Evolutionary conservation across 257 asterid species (phyloP), one percentile per base, ranked within the genome.

Genomic region (Verbascum thapsus): DNA sequence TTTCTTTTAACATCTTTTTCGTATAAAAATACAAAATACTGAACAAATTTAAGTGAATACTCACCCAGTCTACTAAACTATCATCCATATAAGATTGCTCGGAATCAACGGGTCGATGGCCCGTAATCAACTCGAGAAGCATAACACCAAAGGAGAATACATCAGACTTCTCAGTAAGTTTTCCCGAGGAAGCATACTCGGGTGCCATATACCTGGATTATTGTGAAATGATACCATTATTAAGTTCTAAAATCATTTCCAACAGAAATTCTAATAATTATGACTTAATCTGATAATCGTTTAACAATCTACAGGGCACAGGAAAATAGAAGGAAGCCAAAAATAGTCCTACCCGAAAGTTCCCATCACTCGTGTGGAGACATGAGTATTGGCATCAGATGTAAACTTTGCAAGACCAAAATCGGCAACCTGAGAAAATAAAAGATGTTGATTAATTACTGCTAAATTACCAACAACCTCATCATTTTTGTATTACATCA

Each of bases 81-180:
- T 88, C 96, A 41, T 84, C 96, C 78, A 77, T 76, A 85, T 37
- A 81, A 39, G 94, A 53, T 26, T 75, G 85, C 44, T 40, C 60
- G 16, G 84, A 15, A 64, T 83, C 89, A 66, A 91, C 82, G 11
- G 98, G 96, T 12, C 90, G 81, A 12, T 79, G 88, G 19, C 99
- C 99, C n/a, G 99, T 94, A 47, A 94, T 82, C 86, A 94, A 70
- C 81, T 94, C 99, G 20, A 94, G 81, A 65, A 94, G 91, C 85
- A 92, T 75, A 17, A 92, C 90, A n/a, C 99, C 99, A 45, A 78
- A 88, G 34, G 98, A 92, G 80, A 86, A 92, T n/a, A 92, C 96
- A 51, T 92, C 98, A 0, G 98, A 92, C 76, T 78, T 92, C 0
- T 94, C 99, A 0, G 91, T 80, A 47, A 94, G 97, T 67, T 94